Conservation (phyloP, 2,329 filamentous ascomycete species). For the Colletotrichum simmondsii region DNA sequence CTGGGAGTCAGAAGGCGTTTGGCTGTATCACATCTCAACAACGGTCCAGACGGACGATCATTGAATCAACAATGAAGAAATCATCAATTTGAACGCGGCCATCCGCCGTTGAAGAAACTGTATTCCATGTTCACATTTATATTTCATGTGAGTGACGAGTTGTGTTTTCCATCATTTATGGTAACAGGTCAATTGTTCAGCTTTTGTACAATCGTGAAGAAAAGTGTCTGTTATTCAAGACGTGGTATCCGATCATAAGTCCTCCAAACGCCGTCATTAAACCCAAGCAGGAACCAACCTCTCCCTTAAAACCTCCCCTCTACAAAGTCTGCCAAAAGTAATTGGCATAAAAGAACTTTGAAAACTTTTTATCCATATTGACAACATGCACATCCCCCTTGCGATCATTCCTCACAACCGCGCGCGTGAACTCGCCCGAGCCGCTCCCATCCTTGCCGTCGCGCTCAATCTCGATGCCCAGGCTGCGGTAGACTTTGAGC, state of each 20-base stretch:
- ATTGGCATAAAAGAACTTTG: slow-evolving; percentile 90
- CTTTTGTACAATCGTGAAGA: background rate
- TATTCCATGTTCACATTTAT: too few species aligned
- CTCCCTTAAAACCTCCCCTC: slow-evolving; percentile 10
- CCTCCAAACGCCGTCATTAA: slow-evolving; percentile 17
- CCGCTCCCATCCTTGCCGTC: slow-evolving; percentile 72
- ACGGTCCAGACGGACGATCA: slow-evolving; percentile 2
- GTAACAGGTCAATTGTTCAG: too few species aligned
- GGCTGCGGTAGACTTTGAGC: slow-evolving; percentile 88
- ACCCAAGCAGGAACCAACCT: background rate
- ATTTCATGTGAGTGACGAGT: too few species aligned
- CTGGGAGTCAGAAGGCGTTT: slow-evolving; percentile 11
- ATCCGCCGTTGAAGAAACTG: background rate
- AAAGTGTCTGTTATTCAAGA: background rate
- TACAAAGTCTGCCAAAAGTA: slow-evolving; percentile 94
- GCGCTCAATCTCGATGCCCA: slow-evolving; percentile 89
- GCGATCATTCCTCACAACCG: slow-evolving; percentile 83
- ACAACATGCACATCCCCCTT: slow-evolving; percentile 96
- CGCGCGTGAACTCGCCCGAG: slow-evolving; percentile 81
- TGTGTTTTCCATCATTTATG: too few species aligned
- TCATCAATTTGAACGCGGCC: background rate
- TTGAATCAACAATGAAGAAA: background rate
- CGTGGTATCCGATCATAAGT: slow-evolving; percentile 19
- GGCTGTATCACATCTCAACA: slow-evolving; percentile 24
- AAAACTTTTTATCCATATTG: slow-evolving; percentile 93